These are phyloP conservation scores for Pelargonium citronellum DNA, from an alignment of 441 rosid species.

Conservation along the genomic window DNA sequence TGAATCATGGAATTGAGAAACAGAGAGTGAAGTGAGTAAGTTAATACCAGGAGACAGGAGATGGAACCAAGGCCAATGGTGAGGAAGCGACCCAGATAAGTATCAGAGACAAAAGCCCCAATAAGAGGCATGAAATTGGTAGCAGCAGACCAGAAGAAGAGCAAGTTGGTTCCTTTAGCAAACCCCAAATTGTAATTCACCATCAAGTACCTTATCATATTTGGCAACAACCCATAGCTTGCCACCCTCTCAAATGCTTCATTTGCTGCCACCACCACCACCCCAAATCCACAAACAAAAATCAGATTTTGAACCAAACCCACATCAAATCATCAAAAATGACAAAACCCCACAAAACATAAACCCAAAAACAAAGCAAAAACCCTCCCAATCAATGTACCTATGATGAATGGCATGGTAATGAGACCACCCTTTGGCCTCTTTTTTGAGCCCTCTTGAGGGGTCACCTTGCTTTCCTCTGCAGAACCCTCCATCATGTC, in stretches of 20 bases:
- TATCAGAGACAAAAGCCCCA: constrained; percentile 72
- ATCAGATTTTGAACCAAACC: constrained; percentile 10
- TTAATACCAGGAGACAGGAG: constrained; percentile 34
- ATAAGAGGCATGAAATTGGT: constrained; percentile 51
- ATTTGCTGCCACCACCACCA: constrained; percentile 41
- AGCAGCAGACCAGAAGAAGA: constrained; percentile 72
- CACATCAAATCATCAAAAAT: neutral
- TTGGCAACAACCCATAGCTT: constrained; percentile 60
- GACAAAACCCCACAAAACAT: neutral
- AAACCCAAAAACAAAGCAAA: neutral
- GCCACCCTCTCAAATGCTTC: constrained; percentile 79
- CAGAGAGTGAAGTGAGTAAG: neutral
- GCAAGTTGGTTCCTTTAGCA: constrained; percentile 43
- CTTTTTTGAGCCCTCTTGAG: neutral
- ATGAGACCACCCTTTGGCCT: constrained; percentile 55
- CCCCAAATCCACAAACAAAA: neutral
- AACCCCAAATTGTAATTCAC: constrained; percentile 44
- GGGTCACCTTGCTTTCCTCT: constrained; percentile 6
- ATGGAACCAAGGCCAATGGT: constrained; percentile 63
- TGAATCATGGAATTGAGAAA: neutral
- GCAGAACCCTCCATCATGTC: constrained; percentile 7
- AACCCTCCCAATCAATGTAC: constrained; percentile 23
- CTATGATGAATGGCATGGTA: constrained; percentile 83
- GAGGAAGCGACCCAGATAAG: constrained; percentile 69
- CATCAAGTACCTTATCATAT: constrained; percentile 70